A percentile compares a stretch with the other conserved stretches of the same genome.
Conservation (phyloP, 2,329 filamentous ascomycete species). For the Monilinia vaccinii-corymbosi region DNA sequence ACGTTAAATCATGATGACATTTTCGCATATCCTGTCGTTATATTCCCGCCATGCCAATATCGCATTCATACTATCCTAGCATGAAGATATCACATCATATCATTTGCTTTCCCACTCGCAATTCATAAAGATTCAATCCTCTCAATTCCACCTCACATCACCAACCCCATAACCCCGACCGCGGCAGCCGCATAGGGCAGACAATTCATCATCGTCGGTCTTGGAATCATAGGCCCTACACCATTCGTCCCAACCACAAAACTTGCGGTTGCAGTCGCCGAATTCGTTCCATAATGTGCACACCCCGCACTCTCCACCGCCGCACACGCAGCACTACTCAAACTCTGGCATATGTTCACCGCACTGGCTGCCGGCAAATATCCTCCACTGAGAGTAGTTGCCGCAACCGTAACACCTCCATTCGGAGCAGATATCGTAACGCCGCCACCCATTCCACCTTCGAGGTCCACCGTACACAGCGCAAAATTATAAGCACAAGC, state of each 20-base stretch:
- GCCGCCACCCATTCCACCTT: slow-evolving; percentile 35
- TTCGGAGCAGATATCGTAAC: slow-evolving; percentile 49
- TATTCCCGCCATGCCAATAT: background rate
- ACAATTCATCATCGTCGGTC: slow-evolving; percentile 5
- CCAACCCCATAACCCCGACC: slow-evolving; percentile 1
- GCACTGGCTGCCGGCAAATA: slow-evolving; percentile 38
- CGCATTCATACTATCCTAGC: background rate
- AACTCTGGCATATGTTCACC: slow-evolving; percentile 45
- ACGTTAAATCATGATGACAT: background rate
- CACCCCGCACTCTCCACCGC: slow-evolving; percentile 23
- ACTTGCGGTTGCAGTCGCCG: background rate
- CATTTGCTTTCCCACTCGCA: background rate
- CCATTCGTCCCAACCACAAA: slow-evolving; percentile 6
- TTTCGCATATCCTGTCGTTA: background rate
- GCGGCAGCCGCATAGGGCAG: slow-evolving; percentile 5
- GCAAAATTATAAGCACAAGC: slow-evolving; percentile 47
- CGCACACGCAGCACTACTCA: slow-evolving; percentile 44
- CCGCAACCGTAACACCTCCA: slow-evolving; percentile 42
- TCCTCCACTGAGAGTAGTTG: slow-evolving; percentile 25
- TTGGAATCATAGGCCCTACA: background rate
- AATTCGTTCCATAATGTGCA: slow-evolving; percentile 21
- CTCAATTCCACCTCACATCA: background rate
- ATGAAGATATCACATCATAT: background rate
- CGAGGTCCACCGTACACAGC: slow-evolving; percentile 43
- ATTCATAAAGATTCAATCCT: background rate